Evolutionary conservation across 768 basidiomycete species (phyloP).

Genomic region (Podaxis mareebaensis): DNA sequence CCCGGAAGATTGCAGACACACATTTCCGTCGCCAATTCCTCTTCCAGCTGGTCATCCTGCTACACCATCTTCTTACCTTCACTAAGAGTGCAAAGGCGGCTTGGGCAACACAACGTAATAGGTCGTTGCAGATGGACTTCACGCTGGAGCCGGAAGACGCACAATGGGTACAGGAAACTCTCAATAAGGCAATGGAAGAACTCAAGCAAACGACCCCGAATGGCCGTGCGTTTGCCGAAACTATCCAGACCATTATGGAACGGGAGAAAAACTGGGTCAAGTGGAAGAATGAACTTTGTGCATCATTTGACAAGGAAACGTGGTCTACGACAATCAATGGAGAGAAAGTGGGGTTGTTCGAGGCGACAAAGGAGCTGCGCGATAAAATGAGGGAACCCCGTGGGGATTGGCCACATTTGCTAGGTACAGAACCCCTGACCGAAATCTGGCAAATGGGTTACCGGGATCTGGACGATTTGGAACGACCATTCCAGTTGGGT

Average conservation of each 20-base stretch:
- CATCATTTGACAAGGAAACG: constrained; percentile 75
- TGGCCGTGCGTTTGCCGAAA: constrained; percentile 75
- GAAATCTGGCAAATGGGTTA: constrained; percentile 88
- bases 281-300: constrained; percentile 86
- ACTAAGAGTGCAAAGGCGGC: constrained; percentile 64
- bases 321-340: constrained; percentile 53
- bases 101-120: constrained; percentile 67
- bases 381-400: constrained; percentile 57
- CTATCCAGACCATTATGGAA: constrained; percentile 68
- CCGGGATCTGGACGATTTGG: constrained; percentile 58
- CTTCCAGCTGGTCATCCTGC: constrained; percentile 79
- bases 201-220: constrained; percentile 77
- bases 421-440: constrained; percentile 71
- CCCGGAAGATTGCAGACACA: constrained; percentile 76
- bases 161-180: constrained; percentile 76
- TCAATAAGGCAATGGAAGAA: constrained; percentile 56
- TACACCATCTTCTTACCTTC: constrained; percentile 73
- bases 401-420: constrained; percentile 61
- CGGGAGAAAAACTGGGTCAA: constrained; percentile 89
- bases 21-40: constrained; percentile 93
- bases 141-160: constrained; percentile 66
- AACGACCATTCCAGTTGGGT: constrained; percentile 66
- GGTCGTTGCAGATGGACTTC: constrained; percentile 83
- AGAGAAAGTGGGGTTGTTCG: constrained; percentile 56
- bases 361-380: constrained; percentile 55